These are phyloP conservation scores for Buddleja alternifolia DNA, from an alignment of 257 asterid species.

Conservation along the genomic window DNA sequence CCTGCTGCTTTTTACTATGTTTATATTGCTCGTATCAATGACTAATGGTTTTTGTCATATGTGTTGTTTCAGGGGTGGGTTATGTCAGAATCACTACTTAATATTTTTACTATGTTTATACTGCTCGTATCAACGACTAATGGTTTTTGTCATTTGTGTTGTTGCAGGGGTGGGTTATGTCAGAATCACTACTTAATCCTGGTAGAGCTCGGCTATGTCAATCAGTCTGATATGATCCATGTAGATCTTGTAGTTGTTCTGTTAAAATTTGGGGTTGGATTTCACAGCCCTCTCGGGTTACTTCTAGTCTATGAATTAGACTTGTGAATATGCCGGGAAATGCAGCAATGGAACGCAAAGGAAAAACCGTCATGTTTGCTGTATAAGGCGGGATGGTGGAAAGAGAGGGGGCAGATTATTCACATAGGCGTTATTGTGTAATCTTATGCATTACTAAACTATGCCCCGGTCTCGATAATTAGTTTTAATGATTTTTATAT, in stretches of 20 bases:
- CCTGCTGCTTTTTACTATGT: too few species aligned
- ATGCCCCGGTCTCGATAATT: too few species aligned
- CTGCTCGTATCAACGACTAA: conserved; percentile 24
- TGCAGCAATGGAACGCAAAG: neutral
- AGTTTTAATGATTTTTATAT: too few species aligned
- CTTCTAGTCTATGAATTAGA: conserved; percentile 22
- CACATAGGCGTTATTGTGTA: neutral
- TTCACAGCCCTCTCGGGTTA: conserved; percentile 7
- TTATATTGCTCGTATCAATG: too few species aligned
- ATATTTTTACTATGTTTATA: neutral
- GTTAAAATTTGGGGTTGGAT: conserved; percentile 19
- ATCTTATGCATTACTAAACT: too few species aligned
- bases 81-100: too few species aligned
- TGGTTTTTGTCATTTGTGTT: conserved; percentile 3
- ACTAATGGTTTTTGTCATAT: too few species aligned
- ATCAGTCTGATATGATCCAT: conserved; percentile 36
- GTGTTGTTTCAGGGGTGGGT: too few species aligned
- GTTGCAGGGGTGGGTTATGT: conserved; percentile 96
- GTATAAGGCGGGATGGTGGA: neutral
- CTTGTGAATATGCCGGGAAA: neutral
- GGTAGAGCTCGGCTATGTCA: conserved; percentile 86
- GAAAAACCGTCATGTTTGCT: conserved; percentile 21
- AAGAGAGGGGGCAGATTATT: conserved; percentile 20
- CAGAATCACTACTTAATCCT: conserved; percentile 90
- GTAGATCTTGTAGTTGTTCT: neutral